Evolutionary conservation across 768 basidiomycete species (phyloP).

Genomic region (Mycena vitilis): DNA sequence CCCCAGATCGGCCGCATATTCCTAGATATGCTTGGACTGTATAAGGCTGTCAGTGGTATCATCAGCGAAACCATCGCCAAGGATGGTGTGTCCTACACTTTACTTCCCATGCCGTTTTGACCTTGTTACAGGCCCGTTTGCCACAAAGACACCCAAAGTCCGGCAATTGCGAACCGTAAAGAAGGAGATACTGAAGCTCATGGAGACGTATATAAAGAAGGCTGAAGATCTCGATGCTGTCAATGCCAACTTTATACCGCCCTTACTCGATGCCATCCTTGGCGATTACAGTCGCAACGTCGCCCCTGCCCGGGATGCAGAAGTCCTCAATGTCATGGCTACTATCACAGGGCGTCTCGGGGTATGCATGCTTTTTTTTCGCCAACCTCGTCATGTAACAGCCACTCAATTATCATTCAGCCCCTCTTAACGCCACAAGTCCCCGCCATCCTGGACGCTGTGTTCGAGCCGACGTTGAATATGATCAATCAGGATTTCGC

Average conservation of each 20-base stretch:
- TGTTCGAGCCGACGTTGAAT: conserved; percentile 95
- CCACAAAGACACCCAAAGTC: conserved; percentile 97
- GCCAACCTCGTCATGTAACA: background rate
- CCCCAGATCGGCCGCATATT: conserved; percentile 98
- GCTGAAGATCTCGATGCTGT: conserved; percentile 97
- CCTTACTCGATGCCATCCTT: conserved; percentile 95
- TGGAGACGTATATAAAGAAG: conserved; percentile 98
- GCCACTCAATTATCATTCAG: conserved; percentile 54
- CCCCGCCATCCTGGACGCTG: conserved; percentile 93
- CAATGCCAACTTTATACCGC: conserved; percentile 92
- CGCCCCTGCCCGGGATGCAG: conserved; percentile 92
- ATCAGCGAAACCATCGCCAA: conserved; percentile 93
- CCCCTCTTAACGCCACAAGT: conserved; percentile 91
- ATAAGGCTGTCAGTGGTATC: conserved; percentile 96
- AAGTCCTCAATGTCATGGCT: conserved; percentile 97
- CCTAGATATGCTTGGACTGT: conserved; percentile 97
- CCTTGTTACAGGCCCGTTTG: conserved; percentile 74
- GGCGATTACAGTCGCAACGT: conserved; percentile 97
- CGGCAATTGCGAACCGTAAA: conserved; percentile 95
- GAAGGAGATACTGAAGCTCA: conserved; percentile 96
- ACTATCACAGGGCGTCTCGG: conserved; percentile 91
- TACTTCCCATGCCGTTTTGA: conserved; percentile 12
- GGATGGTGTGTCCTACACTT: conserved; percentile 65
- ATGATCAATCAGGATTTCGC: conserved; percentile 99
- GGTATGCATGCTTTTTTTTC: conserved; percentile 60